A percentile compares a stretch with the other conserved stretches of the same genome.
Conservation (phyloP, 1,284 basidiomycete genomes). For the Boletus sp. region DNA sequence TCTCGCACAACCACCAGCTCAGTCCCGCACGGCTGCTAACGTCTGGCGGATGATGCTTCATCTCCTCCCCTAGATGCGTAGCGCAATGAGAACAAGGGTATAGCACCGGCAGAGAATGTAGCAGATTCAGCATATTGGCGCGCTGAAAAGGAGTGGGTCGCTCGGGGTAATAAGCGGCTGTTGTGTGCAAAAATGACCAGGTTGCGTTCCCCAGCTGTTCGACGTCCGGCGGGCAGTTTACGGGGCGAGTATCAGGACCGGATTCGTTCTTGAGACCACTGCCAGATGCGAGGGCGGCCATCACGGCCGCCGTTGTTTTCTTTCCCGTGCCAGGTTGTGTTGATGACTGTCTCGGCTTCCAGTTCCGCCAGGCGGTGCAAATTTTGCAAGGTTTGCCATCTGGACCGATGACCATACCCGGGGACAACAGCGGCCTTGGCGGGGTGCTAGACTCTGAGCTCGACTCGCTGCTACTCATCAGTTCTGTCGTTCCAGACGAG, state of each 20-base stretch:
- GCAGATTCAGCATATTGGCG: slow-evolving; percentile 74
- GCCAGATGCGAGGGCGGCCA: slow-evolving; percentile 40
- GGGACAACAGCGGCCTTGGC: slow-evolving; percentile 39
- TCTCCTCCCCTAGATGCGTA: slow-evolving; percentile 68
- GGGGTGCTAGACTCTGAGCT: slow-evolving; percentile 9
- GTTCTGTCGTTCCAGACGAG: background rate
- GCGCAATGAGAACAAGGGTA: slow-evolving; percentile 90
- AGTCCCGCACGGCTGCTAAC: slow-evolving; percentile 64
- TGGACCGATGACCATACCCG: slow-evolving; percentile 82
- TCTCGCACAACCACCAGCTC: slow-evolving; percentile 83
- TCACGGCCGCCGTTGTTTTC: slow-evolving; percentile 37
- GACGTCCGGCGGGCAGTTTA: slow-evolving; percentile 82
- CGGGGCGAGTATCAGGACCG: slow-evolving; percentile 42
- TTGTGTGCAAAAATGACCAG: slow-evolving; percentile 93
- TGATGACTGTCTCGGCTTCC: slow-evolving; percentile 45
- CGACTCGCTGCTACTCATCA: slow-evolving; percentile 19
- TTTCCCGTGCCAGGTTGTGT: slow-evolving; percentile 14
- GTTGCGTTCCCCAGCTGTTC: slow-evolving; percentile 85
- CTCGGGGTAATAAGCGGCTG: slow-evolving; percentile 91
- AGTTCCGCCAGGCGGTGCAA: slow-evolving; percentile 78
- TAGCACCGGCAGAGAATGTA: slow-evolving; percentile 72
- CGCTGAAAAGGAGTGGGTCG: slow-evolving; percentile 68
- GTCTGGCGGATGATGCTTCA: slow-evolving; percentile 67
- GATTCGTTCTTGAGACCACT: slow-evolving; percentile 24
- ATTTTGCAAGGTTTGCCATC: slow-evolving; percentile 94